Evolutionary conservation across 768 basidiomycete species (phyloP), one percentile per base, ranked within the genome.

Genomic region (Lentinula aciculospora): DNA sequence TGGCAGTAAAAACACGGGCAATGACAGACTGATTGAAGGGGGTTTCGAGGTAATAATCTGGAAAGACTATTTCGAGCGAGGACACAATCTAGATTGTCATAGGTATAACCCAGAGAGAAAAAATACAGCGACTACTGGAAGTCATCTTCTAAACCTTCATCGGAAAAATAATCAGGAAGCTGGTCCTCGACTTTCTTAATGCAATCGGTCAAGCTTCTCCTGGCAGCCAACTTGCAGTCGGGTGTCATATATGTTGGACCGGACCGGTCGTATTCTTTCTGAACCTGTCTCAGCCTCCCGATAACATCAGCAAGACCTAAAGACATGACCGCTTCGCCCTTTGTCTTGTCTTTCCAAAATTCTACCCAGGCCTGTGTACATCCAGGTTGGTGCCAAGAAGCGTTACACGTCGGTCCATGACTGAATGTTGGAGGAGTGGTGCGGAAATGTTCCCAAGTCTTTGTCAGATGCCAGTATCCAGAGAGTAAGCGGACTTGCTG

Each of bases 161-260:
- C 76, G 4, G 72, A 72, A 64, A 89, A 89, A 66, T 80, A 86
- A 60, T 88, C 84, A 0, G 86, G 78, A 40, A 89, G 66, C 1
- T 74, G 76, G 23, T 86, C 81, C 61, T 82, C 84, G 12, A 86
- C 75, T 12, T 71, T 71, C 66, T 76, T 84, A 39, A 86, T 74
- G 55, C 77, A 70, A 44, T 84, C 84, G 23, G 69, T 67, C 46
- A 89, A 81, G 46, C 76, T 75, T 62, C 77, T 77, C 67, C 79
- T 79, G 23, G 86, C 88, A 21, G 73, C 68, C 64, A 73, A 69
- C 65, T 84, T 76, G 71, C 88, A 90, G 57, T 89, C 88, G 57
- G 82, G 84, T 63, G 89, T 85, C 88, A 89, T 89, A 65, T 88
- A 87, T n/a, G 84, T 83, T 58, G 83, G 83, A 2, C 86, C 85